Evolutionary conservation across 768 basidiomycete species (phyloP), one percentile per base, ranked within the genome.

Genomic region (Auriscalpium vulgare): DNA sequence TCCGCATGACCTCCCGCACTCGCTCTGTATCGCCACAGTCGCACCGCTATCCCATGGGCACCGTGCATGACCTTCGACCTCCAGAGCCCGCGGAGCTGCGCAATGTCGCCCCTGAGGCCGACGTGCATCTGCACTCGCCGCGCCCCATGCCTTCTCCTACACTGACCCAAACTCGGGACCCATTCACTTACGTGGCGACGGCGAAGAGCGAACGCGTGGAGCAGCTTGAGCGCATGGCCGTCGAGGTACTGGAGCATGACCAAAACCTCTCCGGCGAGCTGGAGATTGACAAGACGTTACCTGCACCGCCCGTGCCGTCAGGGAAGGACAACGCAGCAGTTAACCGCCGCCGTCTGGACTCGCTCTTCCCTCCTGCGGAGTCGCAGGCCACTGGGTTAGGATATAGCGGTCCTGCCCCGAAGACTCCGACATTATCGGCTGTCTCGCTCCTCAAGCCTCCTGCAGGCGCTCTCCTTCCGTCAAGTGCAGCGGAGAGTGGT

Each of bases 191-290:
- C 19, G 66, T 67, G 10, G 67, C 74, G 2, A 51, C 77, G 21
- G 64, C 72, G 35, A 81, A 76, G 71, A 80, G 79, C 62, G 77
- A 81, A 56, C 69, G 81, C n/a, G 87, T 91, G 8, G 80, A 81
- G 56, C 73, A 77, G 58, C 73, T 91, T 52, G 90, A 91, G 70
- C 76, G 78, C 67, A 82, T 92, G 75, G 88, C 85, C 0, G 84
- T 81, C 36, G 82, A 79, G 0, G 58, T n/a, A 4, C 75, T 76
- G 56, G 59, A 76, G n/a, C 72, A 72, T 7, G 68, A 68, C 59
- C 29, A 51, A 43, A 46, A 38, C 17, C 36, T 10, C 0, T 37
- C 37, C 0, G 54, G 17, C 13, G 44, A 35, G 11, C 34, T 53
- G 16, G 58, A 68, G 49, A 49, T 68, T 11, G 78, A 83, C 60